These are phyloP conservation scores for Berkeleyomyces basicola DNA, from an alignment of 2,329 filamentous ascomycete species.

Conservation along the genomic window DNA sequence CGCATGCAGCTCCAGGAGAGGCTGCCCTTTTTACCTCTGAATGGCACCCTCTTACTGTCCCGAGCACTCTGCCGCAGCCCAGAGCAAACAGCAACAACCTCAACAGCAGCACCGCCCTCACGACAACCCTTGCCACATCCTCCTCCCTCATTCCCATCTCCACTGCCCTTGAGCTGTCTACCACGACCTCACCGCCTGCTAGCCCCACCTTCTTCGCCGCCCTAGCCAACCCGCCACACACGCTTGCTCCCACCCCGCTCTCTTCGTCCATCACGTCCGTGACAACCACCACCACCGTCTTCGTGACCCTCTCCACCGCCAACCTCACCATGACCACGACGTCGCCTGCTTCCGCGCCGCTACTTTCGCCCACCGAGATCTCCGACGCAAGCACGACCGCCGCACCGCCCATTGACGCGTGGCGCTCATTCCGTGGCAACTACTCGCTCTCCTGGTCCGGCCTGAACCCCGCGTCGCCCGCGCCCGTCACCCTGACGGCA, in stretches of 20 bases:
- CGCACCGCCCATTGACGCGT: not conserved
- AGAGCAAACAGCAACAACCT: not conserved
- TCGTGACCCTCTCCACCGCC: conserved; percentile 1
- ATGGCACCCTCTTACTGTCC: not conserved
- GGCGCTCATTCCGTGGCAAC: conserved; percentile 3
- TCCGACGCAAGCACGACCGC: not conserved
- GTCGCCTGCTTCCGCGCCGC: not conserved
- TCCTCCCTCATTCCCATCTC: not conserved
- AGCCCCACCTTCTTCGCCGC: not conserved
- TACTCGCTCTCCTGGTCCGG: conserved; percentile 5
- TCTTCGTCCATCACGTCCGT: not conserved
- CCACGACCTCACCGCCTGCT: not conserved
- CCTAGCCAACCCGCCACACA: not conserved
- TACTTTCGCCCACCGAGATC: not conserved
- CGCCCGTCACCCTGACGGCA: not conserved
- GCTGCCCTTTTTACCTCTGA: not conserved
- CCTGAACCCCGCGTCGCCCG: not conserved
- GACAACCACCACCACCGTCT: not conserved
- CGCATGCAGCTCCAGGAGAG: not conserved
- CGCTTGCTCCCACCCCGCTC: not conserved
- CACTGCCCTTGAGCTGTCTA: not conserved
- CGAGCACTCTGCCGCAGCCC: not conserved
- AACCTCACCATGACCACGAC: conserved; percentile 2
- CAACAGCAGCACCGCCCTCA: not conserved
- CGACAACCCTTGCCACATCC: not conserved